Base-by-base conservation (phyloP, 2,329 filamentous ascomycete species). In the Scedosporium minutisporum region DNA sequence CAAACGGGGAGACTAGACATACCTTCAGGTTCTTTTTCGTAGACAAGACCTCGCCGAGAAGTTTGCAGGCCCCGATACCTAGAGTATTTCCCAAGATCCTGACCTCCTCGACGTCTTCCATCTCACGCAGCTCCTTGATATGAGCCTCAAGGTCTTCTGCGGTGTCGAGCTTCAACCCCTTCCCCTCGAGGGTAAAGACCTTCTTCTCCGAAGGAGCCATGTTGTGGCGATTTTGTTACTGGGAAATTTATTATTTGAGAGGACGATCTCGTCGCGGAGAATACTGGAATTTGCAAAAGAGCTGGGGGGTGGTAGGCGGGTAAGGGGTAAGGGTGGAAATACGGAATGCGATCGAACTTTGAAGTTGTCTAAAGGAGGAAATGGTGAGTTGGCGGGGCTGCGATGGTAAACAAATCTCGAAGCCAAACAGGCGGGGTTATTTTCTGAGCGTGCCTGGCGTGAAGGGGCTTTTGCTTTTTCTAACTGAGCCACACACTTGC, bases 61-160 rank as follows among this genome's bases (percentile, higher is more conserved):
- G 87, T 75, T 93, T 87, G 73, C 89, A 96, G 58, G 95, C 95
- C 58, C 87, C 90, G 62, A 97, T 87, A 61, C 95, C 95, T 60
- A 97, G 80, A 1, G 95, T 97, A 80, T 99, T 99, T 65, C 93
- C 95, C 63, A 91, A 82, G 57, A 99, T 82, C 68, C 86, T 86
- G 67, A 99, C 86, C 75, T 97, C 92, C 72, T 96, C 91, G 63
- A 96, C 82, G 70, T 92, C 83, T 63, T 84, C 77, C 77, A 87
- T 88, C 64, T 86, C 84, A 66, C 85, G 80, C 65, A 99, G 85
- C 59, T 84, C 82, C 68, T 87, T 83, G 71, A 97, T 90, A 75
- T 97, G 88, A 67, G 89, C 80, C 75, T 95, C 89, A 65, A 97
- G 84, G 75, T 97, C 92, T 67, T 86, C 88, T 60, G 90, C 91